Evolutionary conservation across 2,329 filamentous ascomycete species (phyloP).

Genomic region (Botrytis porri): DNA sequence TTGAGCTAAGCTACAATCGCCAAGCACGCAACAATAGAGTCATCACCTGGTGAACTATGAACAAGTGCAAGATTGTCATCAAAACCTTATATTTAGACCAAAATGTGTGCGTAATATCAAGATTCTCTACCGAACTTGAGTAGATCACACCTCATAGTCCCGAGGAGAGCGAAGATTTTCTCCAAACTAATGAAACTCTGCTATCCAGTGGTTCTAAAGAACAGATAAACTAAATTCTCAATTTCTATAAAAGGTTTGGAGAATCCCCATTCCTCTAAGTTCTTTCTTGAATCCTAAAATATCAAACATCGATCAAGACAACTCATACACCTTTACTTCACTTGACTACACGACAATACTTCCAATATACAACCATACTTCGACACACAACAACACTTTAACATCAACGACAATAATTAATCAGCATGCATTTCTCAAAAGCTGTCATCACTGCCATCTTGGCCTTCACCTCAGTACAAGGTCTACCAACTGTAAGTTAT

Average conservation of each 20-base stretch:
- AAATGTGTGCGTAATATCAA: background rate
- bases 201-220: background rate
- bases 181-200: background rate
- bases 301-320: background rate
- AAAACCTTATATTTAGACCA: background rate
- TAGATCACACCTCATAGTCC: background rate
- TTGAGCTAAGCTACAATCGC: background rate
- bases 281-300: background rate
- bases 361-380: background rate
- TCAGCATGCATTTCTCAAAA: background rate
- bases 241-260: background rate
- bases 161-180: background rate
- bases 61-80: background rate
- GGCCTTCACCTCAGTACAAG: background rate
- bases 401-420: background rate
- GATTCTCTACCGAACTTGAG: background rate
- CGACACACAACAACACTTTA: background rate
- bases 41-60: background rate
- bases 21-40: background rate
- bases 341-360: background rate
- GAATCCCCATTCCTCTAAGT: too few species aligned
- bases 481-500: background rate
- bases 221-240: fast-evolving
- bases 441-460: background rate
- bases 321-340: background rate